Evolutionary conservation across 2,329 filamentous ascomycete genomes (phyloP), one percentile per base, ranked within the genome.

Genomic region (Coniochaeta ligniaria): DNA sequence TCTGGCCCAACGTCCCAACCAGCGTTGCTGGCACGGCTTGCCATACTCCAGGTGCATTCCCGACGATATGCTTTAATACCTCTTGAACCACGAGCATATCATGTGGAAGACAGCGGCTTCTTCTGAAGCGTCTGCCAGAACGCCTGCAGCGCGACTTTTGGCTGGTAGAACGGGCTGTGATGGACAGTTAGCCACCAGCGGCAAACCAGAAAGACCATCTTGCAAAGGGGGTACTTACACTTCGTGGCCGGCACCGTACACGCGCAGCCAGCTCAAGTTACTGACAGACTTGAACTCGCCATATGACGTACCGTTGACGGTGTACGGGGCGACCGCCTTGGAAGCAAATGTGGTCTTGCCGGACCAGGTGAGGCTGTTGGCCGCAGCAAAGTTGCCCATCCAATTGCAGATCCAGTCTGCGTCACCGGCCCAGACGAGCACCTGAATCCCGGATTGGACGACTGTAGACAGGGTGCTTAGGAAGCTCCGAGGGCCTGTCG

Each of bases 341-440:
- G 67, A 65, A 4, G 67, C 67, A 65, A 84, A 85, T 2, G 73
- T 69, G 0, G 71, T 62, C 8, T 74, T 68, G 2, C 72, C 74
- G 1, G 70, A 61, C 66, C 76, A 84, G 14, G 74, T 70, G 26
- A 85, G 71, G 0, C 74, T 72, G 36, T 84, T 74, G 1, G 79
- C 77, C 1, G 76, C 77, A 12, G 70, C 73, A 6, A 80, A 72
- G 35, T 74, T 77, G n/a, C 83, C 83, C 33, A 79, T 71, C 78
- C 81, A 84, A 69, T 85, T 85, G 66, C 81, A 85, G 59, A 84
- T 82, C 71, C 76, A 84, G 65, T 86, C 83, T 2, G 82, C 77
- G 60, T 84, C 83, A 36, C 82, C 82, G 0, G 82, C 80, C 80
- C 80, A 85, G 50, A 84, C 70, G 2, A 84, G 66, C 1, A 80